Evolutionary conservation across 2,329 filamentous ascomycete species (phyloP), one percentile per base, ranked within the genome.

Genomic region (Achaetomium macrosporum): DNA sequence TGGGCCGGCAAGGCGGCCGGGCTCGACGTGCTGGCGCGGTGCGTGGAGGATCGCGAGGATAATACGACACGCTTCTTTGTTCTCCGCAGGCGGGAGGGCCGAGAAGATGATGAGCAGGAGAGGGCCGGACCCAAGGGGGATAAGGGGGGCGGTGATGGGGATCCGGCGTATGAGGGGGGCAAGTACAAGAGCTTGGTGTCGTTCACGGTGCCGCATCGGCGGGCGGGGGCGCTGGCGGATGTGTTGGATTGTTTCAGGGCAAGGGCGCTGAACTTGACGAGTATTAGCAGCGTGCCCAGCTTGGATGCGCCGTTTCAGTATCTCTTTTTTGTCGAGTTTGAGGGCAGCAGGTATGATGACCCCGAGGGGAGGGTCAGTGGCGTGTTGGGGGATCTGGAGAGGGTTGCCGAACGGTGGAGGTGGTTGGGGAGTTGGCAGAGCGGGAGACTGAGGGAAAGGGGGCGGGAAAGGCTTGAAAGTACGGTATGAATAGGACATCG

Each of bases 321-420:
- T 71, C 81, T 96, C 36, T 96, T 97, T 72, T 91, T 97, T 66
- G 84, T 96, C 30, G 92, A 97, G 74, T 90, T 95, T 63, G 81
- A 87, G 66, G 85, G 87, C 1, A 77, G 82, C 66, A 72, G 71
- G 59, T 62, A 67, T 51, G 68, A 71, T 45, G 81, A 82, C 61
- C 73, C 75, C 2, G 74, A 77, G 48, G 78, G 76, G 3, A 74
- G 75, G 56, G 84, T 90, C 15, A 76, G 79, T 54, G 70, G 69
- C 19, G 54, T 59, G 52, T 51, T 61, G 42, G 58, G 42, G 15
- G 85, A 83, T 25, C 68, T 91, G 65, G 72, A 71, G 47, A 78
- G 66, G 30, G 78, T 82, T 57, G 82, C 82, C n/a, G 72, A 80
- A 67, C 75, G 71, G 43, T 85, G 78, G 74, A 77, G 84, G 64